phyloP scores from a whole-genome alignment of 139 green algal genomes.

The Chlamydomonas sphaeroides region DNA sequence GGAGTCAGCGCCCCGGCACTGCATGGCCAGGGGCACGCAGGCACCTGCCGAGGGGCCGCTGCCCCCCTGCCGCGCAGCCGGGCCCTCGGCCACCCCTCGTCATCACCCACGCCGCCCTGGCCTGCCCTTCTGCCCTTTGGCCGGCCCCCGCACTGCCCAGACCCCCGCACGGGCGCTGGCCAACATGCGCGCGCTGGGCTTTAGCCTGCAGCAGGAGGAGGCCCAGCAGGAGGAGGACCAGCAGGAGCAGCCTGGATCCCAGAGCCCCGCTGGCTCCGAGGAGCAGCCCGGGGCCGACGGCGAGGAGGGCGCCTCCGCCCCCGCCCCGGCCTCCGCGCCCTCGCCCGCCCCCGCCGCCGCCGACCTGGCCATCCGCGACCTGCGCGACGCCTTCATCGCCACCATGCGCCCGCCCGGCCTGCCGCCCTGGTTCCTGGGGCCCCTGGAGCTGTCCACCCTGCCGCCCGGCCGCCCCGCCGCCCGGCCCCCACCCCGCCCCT shows the following conservation, averaged over 20 bases:
- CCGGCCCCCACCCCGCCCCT: background rate
- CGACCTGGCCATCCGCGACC: background rate
- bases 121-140: no score
- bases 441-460: constrained; percentile 4
- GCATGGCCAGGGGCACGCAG: no score
- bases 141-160: no score
- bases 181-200: constrained; percentile 23
- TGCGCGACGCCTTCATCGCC: constrained; percentile 30
- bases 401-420: background rate
- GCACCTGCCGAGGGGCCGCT: no score
- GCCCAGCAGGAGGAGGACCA: background rate
- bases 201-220: background rate
- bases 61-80: no score
- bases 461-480: no score
- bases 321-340: background rate
- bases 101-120: no score
- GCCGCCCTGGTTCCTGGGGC: constrained; percentile 40
- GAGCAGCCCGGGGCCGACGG: background rate
- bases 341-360: background rate
- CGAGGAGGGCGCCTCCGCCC: background rate
- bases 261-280: no score
- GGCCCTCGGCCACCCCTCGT: no score
- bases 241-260: no score
- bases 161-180: constrained; percentile 24
- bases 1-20: no score